Evolutionary conservation across 805 yeast species (phyloP), one percentile per base, ranked within the genome.

Genomic region (Starmerella floricola): DNA sequence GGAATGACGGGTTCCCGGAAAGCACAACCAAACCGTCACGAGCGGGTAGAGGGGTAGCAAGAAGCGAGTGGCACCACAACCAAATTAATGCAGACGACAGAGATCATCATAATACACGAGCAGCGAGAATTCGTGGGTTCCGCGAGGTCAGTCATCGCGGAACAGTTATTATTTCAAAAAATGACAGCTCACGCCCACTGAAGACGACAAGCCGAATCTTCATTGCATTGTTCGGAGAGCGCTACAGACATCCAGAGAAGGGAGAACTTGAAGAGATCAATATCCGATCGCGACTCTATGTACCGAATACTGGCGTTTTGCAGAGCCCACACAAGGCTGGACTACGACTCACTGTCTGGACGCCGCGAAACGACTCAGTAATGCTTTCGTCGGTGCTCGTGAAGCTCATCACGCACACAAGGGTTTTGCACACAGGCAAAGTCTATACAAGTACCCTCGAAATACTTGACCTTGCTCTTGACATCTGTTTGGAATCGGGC

Each of bases 281-380:
- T 6, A 33, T 41, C n/a, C 18, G 28, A 12, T 6, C 38, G 8
- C 27, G 12, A 18, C n/a, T 41, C 1, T 3, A 8, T 4, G 36
- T 41, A 6, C 48, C 48, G 12, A 19, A 24, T 13, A 10, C 29
- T 6, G 48, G 48, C 1, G 40, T 45, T 2, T 26, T 41, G 10
- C 48, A 45, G 18, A 33, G 40, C n/a, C 48, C 48, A 2, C 42
- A 36, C 12, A 41, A 41, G 34, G 30, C 43, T 8, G 40, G 26
- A 2, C 4, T 45, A 12, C 38, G 43, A 3, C 26, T 41, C 13
- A n/a, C 12, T 19, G 11, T 38, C 16, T 8, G 23, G 18, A 26
- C 38, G 4, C 31, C 30, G 4, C 26, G 23, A 8, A 40, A 20
- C 5, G 15, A 39, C 2, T 11, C 42, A 2, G 41, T 45, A 3